Conservation (phyloP, 345 rosid species). For the Bruguiera gymnorhiza region DNA sequence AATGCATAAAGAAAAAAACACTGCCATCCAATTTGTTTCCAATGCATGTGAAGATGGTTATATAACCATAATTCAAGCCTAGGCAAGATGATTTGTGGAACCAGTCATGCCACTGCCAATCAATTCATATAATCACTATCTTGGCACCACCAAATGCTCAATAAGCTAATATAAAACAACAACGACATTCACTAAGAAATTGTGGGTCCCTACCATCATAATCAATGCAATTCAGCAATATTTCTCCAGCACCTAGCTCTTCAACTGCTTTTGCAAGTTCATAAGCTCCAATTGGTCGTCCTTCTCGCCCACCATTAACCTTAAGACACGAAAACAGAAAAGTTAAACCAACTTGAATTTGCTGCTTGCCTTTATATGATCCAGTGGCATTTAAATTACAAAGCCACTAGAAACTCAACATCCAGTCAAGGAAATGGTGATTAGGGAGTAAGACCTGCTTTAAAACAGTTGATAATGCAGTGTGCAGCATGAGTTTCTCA, state of each 20-base stretch:
- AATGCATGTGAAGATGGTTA: no score
- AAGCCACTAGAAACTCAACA: not conserved
- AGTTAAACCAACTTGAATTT: not conserved
- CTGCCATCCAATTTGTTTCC: no score
- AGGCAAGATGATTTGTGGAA: no score
- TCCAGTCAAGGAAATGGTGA: not conserved
- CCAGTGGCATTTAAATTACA: not conserved
- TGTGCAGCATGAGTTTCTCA: no score
- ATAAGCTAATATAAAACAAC: not conserved
- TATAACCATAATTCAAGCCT: no score
- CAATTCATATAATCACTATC: not conserved
- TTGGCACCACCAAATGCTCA: not conserved
- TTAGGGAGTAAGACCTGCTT: not conserved
- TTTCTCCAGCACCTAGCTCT: conserved; percentile 96
- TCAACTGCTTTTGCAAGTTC: conserved; percentile 98
- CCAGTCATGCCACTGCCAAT: no score
- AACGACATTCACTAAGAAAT: not conserved
- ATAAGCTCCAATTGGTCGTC: conserved; percentile 92
- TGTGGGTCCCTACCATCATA: conserved; percentile 65
- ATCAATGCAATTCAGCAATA: conserved; percentile 89
- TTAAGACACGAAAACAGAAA: conserved; percentile 16
- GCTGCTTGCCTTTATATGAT: not conserved
- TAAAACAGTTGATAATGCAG: no score
- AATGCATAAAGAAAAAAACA: no score
- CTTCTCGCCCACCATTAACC: conserved; percentile 98